These are phyloP conservation scores for Mycena rosella DNA, from an alignment of 768 basidiomycete genomes.

Conservation along the genomic window DNA sequence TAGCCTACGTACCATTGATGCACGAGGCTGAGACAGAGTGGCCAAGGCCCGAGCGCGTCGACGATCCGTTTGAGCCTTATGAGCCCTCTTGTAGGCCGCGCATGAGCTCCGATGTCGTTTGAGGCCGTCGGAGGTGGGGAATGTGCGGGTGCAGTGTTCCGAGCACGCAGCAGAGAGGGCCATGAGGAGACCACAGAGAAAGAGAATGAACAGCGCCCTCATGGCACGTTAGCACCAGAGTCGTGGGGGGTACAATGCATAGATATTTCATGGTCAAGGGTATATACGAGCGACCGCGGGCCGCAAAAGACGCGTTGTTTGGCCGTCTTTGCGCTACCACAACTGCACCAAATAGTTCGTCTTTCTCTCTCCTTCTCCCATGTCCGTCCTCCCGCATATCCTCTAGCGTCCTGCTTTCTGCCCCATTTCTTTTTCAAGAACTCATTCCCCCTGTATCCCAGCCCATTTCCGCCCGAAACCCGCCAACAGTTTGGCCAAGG, in stretches of 20 bases:
- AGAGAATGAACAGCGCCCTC: background rate
- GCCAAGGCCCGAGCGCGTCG: background rate
- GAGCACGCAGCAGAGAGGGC: background rate
- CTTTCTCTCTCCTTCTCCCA: constrained; percentile 5
- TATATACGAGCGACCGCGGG: background rate
- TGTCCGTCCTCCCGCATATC: background rate
- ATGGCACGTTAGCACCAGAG: background rate
- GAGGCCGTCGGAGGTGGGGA: background rate
- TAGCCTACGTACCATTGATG: too few species aligned
- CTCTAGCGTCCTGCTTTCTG: background rate
- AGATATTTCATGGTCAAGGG: background rate
- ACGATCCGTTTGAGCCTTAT: background rate
- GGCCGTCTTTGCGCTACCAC: background rate
- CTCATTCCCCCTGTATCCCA: background rate
- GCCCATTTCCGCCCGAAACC: background rate
- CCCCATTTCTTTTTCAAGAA: background rate
- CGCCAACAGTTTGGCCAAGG: background rate
- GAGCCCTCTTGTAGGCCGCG: background rate
- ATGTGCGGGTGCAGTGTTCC: background rate
- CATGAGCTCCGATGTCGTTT: background rate
- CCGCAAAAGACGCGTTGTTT: background rate
- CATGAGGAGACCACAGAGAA: background rate
- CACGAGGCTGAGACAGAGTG: background rate
- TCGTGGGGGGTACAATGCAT: constrained; percentile 5
- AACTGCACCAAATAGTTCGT: constrained; percentile 8